Evolutionary conservation across 129 eudicot genomes (phyloP).

Genomic region (Silybum marianum): DNA sequence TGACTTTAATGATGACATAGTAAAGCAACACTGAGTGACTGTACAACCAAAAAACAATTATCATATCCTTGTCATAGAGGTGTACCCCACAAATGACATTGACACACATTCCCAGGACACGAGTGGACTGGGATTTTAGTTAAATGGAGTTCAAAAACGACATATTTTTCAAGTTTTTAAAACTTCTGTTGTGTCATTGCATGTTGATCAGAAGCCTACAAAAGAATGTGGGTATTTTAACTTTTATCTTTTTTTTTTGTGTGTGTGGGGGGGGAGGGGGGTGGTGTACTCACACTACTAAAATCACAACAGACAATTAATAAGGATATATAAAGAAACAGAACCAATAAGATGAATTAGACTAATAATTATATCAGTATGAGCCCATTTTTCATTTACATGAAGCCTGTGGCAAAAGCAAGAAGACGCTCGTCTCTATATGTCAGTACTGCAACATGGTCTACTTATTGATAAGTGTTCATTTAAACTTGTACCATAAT

Average conservation of each 20-base stretch:
- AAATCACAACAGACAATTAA: background rate
- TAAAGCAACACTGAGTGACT: slow-evolving; percentile 15
- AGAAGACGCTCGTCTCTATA: background rate
- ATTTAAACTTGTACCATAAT: background rate
- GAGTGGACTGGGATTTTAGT: background rate
- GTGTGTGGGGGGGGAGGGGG: no score
- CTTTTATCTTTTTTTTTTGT: no score
- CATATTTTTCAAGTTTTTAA: no score
- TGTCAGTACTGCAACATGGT: background rate
- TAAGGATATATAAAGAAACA: background rate
- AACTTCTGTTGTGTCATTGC: no score
- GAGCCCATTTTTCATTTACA: background rate
- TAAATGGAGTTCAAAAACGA: background rate
- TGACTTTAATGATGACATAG: slow-evolving; percentile 60
- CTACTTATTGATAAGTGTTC: background rate
- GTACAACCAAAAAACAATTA: background rate
- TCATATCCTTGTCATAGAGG: slow-evolving; percentile 4
- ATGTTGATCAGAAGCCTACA: no score
- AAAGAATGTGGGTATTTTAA: no score
- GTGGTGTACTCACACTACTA: no score
- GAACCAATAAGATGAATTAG: background rate
- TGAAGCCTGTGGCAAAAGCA: background rate
- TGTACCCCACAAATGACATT: slow-evolving; percentile 11
- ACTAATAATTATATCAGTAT: background rate
- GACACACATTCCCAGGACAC: background rate